Base-by-base conservation (phyloP, 495 filamentous ascomycete species). In the Evernia prunastri region DNA sequence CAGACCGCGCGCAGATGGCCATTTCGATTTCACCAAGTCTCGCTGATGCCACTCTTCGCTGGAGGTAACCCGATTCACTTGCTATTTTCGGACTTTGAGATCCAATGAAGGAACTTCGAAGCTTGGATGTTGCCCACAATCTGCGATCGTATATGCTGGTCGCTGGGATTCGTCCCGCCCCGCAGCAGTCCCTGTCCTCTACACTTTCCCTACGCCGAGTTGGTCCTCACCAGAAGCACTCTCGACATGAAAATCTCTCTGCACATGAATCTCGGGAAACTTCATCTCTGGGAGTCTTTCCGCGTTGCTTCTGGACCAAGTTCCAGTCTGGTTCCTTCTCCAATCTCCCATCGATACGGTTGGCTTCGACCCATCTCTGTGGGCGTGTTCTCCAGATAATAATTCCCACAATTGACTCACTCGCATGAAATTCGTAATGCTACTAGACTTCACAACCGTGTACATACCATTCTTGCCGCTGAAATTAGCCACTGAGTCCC, bases 381-480 rank as follows among this genome's bases (percentile, higher is more conserved):
- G 23, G 15, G 23, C 2, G 12, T 12, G 47, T 15, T 17, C 29
- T 13, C 13, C 25, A 27, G 47, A 51, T 5, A 3, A 27, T 29
- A 12, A 15, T 12, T 15, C 5, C 25, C 47, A 51, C 36, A 53
- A 23, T 2, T 60, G 62, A 23, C 39, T 60, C 18, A n/a, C n/a
- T 15, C 53, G 61, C 29, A 58, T 37, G 23, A 49, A 43, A 13
- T 49, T 37, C 23, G n/a, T 29, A 33, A 63, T 58, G 13, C 53
- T 43, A 17, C 53, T 40, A 8, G 40, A 63, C 40, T 25, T 63
- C 53, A 36, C 61, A 36, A 33, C 29, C 6, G 58, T 29, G 33
- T 37, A 60, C 7, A 15, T 45, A 18, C 29, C n/a, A 23, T 43
- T 17, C 10, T 40, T 65, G 49, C 12, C 12, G 47, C 25, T 7